Conservation (phyloP, 495 filamentous ascomycete genomes). For the Sabuloglossum arenarium region DNA sequence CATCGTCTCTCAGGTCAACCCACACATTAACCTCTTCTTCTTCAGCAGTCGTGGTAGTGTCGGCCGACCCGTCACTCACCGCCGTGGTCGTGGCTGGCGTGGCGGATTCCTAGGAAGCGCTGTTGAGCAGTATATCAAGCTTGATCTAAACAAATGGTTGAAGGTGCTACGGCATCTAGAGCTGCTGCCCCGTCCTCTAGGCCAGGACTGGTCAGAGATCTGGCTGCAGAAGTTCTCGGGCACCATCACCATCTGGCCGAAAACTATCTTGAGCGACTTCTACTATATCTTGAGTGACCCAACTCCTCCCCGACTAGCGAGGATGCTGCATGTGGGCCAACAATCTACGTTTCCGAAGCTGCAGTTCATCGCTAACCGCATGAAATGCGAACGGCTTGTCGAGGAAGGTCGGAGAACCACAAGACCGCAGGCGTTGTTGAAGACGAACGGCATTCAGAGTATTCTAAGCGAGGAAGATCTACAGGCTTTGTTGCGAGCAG, state of each 20-base stretch:
- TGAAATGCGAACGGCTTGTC: constrained; percentile 63
- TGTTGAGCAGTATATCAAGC: constrained; percentile 80
- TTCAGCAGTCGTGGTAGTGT: constrained; percentile 85
- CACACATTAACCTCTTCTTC: constrained; percentile 95
- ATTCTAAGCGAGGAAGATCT: constrained; percentile 18
- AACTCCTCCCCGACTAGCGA: constrained; percentile 43
- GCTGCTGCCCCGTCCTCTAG: constrained; percentile 71
- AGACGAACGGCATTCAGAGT: constrained; percentile 6
- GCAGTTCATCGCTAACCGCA: constrained; percentile 69
- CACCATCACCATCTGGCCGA: constrained; percentile 90
- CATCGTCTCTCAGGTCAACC: constrained; percentile 91
- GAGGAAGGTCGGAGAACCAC: constrained; percentile 41
- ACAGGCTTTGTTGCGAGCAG: constrained; percentile 8
- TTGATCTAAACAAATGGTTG: constrained; percentile 92
- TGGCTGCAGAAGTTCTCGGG: constrained; percentile 91
- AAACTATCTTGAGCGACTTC: constrained; percentile 54
- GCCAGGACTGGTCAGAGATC: constrained; percentile 89
- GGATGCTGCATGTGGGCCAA: constrained; percentile 78
- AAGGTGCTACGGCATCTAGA: constrained; percentile 84
- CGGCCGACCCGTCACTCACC: constrained; percentile 84
- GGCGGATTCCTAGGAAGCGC: constrained; percentile 88
- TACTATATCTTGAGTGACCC: constrained; percentile 74
- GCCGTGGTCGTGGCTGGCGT: constrained; percentile 82
- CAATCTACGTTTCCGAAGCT: constrained; percentile 75
- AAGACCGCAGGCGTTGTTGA: background rate